Evolutionary conservation across 2,329 filamentous ascomycete species (phyloP).

Genomic region (Magnaporthiopsis rhizophila): DNA sequence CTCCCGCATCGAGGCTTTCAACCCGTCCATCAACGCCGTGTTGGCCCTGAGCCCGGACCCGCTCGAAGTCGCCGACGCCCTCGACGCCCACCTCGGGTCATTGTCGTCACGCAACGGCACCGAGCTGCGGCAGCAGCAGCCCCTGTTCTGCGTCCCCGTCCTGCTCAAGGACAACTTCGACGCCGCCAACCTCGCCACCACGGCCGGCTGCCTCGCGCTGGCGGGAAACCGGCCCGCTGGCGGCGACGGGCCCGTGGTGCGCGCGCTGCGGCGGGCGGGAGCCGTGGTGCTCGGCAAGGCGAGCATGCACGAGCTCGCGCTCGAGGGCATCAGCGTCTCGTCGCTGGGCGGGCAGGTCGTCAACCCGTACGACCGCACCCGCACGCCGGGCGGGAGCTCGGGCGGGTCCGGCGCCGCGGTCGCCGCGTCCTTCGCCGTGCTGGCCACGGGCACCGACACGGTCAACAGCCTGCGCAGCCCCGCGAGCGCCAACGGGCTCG

Average conservation of each 20-base stretch:
- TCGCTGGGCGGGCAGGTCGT: slow-evolving; percentile 56
- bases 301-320: slow-evolving; percentile 55
- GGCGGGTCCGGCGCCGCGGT: slow-evolving; percentile 56
- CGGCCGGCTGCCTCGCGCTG: slow-evolving; percentile 43
- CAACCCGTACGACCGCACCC: slow-evolving; percentile 56
- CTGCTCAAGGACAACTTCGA: slow-evolving; percentile 60
- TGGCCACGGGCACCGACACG: slow-evolving; percentile 52
- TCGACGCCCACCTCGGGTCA: slow-evolving; percentile 37
- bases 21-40: slow-evolving; percentile 49
- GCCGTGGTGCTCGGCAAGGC: slow-evolving; percentile 52
- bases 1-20: slow-evolving; percentile 46
- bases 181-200: slow-evolving; percentile 46
- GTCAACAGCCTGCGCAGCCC: slow-evolving; percentile 56
- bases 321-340: slow-evolving; percentile 56
- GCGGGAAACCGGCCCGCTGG: slow-evolving; percentile 32
- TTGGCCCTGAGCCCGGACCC: slow-evolving; percentile 40
- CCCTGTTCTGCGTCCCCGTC: slow-evolving; percentile 53
- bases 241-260: slow-evolving; percentile 40
- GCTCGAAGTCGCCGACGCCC: slow-evolving; percentile 34
- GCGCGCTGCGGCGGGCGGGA: slow-evolving; percentile 39
- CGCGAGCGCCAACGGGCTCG: slow-evolving; percentile 51
- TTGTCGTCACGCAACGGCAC: slow-evolving; percentile 36
- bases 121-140: slow-evolving; percentile 17
- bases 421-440: slow-evolving; percentile 44
- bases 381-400: slow-evolving; percentile 59